These are phyloP conservation scores for Lasiodiplodia sp. DNA, from an alignment of 2,329 filamentous ascomycete genomes.

Conservation along the genomic window DNA sequence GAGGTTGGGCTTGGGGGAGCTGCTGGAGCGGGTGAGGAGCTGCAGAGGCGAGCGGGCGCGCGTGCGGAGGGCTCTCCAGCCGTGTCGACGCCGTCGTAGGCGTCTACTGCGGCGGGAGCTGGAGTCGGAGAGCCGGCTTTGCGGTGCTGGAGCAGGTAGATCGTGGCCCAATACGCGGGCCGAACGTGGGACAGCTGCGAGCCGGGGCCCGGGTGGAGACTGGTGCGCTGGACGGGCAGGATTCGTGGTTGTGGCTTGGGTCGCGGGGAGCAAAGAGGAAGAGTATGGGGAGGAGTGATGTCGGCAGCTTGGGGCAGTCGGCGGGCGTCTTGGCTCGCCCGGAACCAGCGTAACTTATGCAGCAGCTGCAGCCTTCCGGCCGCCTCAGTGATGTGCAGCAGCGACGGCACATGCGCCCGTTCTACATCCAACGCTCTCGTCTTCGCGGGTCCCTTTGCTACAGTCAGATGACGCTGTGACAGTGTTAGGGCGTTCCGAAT, in stretches of 20 bases:
- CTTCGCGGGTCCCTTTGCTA: background rate
- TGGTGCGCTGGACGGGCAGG: slow-evolving; percentile 9
- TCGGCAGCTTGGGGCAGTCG: slow-evolving; percentile 30
- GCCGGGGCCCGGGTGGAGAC: slow-evolving; percentile 5
- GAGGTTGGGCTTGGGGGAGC: slow-evolving; percentile 7
- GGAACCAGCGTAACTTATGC: slow-evolving; percentile 24
- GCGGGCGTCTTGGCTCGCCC: slow-evolving; percentile 28
- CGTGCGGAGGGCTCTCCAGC: slow-evolving; percentile 8
- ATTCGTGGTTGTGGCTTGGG: slow-evolving; percentile 18
- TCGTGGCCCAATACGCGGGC: slow-evolving; percentile 24
- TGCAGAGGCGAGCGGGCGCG: slow-evolving; percentile 2
- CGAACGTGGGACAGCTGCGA: slow-evolving; percentile 9
- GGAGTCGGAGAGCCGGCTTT: slow-evolving; percentile 17
- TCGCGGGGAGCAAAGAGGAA: slow-evolving; percentile 13
- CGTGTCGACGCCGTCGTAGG: background rate
- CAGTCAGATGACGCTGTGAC: slow-evolving; percentile 23
- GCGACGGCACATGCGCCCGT: background rate
- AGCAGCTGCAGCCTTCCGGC: slow-evolving; percentile 16
- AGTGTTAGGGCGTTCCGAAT: slow-evolving; percentile 21
- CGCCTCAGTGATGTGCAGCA: background rate
- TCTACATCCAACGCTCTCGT: background rate
- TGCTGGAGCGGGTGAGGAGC: background rate
- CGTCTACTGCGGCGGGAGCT: slow-evolving; percentile 15
- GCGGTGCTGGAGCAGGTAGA: background rate
- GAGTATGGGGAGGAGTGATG: slow-evolving; percentile 27